phyloP scores from a whole-genome alignment of 2,329 filamentous ascomycete genomes.

The Botryotinia convoluta region DNA sequence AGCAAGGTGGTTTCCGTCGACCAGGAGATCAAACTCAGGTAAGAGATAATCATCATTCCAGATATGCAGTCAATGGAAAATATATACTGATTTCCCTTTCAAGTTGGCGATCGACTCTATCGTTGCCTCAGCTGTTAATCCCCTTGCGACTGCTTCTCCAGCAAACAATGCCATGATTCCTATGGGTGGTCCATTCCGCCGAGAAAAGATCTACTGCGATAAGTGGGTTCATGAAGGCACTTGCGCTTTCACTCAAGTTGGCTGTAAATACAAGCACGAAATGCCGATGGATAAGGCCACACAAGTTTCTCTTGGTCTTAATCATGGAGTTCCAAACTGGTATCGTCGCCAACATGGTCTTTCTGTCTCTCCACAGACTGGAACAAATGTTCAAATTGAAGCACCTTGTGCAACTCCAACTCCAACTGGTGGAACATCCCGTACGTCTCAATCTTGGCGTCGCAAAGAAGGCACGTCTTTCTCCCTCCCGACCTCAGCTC shows the following conservation, averaged over 20 bases:
- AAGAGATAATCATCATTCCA: neutral
- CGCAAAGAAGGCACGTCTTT: constrained; percentile 1
- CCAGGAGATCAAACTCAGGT: constrained; percentile 17
- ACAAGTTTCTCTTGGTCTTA: constrained; percentile 68
- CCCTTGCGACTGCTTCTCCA: neutral
- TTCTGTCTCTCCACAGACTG: neutral
- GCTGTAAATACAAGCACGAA: constrained; percentile 86
- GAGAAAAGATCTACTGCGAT: constrained; percentile 73
- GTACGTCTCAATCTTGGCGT: constrained; percentile 18
- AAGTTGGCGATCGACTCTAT: constrained; percentile 19
- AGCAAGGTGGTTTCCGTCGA: neutral
- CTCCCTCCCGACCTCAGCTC: neutral
- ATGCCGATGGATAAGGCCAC: constrained; percentile 71
- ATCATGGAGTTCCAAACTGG: constrained; percentile 51
- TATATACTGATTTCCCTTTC: neutral
- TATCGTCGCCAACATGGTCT: constrained; percentile 9
- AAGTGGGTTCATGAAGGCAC: constrained; percentile 86
- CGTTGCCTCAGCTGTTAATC: neutral
- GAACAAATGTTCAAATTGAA: constrained; percentile 8
- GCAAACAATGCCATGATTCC: neutral
- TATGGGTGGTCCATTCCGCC: neutral
- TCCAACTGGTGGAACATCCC: neutral
- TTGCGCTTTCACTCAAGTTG: constrained; percentile 81
- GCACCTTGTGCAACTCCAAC: constrained; percentile 6
- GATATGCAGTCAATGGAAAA: neutral